phyloP scores from a whole-genome alignment of 805 yeast species.

The Brettanomyces nanus region DNA sequence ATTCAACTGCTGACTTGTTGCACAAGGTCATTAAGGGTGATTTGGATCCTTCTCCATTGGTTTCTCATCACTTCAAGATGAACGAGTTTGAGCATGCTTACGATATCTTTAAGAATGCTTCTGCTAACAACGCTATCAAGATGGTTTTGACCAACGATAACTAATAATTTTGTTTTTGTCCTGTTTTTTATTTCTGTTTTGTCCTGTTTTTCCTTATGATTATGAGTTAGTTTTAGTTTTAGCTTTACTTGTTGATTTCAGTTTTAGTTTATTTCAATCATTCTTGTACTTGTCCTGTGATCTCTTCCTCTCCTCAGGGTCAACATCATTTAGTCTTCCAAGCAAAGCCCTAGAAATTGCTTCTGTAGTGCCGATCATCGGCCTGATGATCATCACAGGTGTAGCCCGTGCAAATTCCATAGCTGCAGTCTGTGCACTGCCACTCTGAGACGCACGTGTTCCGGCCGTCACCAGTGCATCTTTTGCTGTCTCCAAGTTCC shows the following conservation, averaged over 20 bases:
- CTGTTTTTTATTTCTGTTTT: background rate
- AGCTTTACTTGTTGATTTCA: no score
- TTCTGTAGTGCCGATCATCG: conserved; percentile 88
- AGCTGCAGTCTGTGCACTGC: conserved; percentile 59
- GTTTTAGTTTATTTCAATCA: no score
- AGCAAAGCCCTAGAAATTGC: conserved; percentile 75
- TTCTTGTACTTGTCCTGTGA: conserved; percentile 62
- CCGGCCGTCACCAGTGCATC: conserved; percentile 54
- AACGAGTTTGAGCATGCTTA: conserved; percentile 52
- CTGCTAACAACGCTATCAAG: conserved; percentile 51
- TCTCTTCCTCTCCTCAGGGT: conserved; percentile 50
- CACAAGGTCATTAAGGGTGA: conserved; percentile 28
- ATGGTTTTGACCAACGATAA: conserved; percentile 18
- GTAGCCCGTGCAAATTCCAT: conserved; percentile 63
- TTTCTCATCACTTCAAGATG: conserved; percentile 51
- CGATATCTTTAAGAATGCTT: conserved; percentile 46
- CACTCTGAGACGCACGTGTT: conserved; percentile 54
- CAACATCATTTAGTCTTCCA: conserved; percentile 77
- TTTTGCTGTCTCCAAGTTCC: conserved; percentile 58
- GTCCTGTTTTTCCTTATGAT: background rate
- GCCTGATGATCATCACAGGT: conserved; percentile 74
- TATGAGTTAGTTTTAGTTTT: background rate
- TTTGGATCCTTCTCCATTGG: conserved; percentile 42
- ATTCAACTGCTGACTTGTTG: conserved; percentile 32
- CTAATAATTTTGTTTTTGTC: no score